phyloP scores from a whole-genome alignment of 805 yeast genomes.

The Candida nitratophila region DNA sequence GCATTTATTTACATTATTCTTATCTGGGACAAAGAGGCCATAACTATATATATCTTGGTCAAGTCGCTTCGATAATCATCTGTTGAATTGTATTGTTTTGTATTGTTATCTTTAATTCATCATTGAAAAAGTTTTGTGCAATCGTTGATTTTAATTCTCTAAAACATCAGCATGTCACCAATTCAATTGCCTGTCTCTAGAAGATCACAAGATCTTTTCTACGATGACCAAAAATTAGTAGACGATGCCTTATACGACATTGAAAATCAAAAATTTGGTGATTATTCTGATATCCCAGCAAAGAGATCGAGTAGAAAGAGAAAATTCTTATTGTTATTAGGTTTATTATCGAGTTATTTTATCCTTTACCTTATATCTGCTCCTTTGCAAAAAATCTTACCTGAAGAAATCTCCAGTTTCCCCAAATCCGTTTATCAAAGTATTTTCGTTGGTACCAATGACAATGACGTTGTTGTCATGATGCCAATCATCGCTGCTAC shows the following conservation, averaged over 20 bases:
- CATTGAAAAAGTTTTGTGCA: no score
- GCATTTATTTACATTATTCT: no score
- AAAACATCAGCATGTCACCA: not conserved
- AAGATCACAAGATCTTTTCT: not conserved
- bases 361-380: not conserved
- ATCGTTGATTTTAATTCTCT: no score
- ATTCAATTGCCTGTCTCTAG: not conserved
- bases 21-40: no score
- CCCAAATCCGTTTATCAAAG: not conserved
- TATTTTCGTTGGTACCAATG: not conserved
- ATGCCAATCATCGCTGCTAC: conserved; percentile 5
- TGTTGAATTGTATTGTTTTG: no score
- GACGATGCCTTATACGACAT: not conserved
- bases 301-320: not conserved
- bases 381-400: not conserved
- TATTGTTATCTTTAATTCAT: no score
- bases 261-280: not conserved
- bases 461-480: not conserved
- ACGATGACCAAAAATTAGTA: not conserved
- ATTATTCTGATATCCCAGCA: not conserved
- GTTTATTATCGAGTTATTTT: not conserved
- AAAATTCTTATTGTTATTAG: not conserved
- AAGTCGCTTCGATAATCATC: no score
- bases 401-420: not conserved
- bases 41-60: no score